Conservation (phyloP, 108 stramenopile genomes). For the Schizochytrium sp. region DNA sequence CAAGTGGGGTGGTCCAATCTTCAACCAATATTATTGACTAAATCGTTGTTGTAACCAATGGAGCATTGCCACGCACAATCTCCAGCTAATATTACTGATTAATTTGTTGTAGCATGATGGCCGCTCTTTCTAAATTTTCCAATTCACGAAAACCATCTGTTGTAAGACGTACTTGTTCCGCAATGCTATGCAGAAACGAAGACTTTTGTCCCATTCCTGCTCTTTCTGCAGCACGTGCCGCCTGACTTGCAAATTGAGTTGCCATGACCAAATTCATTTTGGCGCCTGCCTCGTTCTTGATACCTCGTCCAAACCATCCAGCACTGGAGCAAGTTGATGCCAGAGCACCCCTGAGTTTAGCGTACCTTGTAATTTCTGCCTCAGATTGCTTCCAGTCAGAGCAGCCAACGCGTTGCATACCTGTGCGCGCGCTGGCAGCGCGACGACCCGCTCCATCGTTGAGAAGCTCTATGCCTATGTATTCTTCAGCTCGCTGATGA, state of each 20-base stretch:
- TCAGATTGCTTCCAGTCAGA: slow-evolving; percentile 1
- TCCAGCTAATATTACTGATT: not conserved
- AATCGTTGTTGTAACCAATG: not conserved
- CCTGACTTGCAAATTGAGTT: not conserved
- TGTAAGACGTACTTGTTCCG: not conserved
- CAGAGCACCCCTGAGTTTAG: not conserved
- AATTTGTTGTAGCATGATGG: not conserved
- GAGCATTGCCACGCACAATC: not conserved
- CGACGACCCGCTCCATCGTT: slow-evolving; percentile 1
- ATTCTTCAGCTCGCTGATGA: not conserved
- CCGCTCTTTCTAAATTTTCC: not conserved
- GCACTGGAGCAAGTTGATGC: not conserved
- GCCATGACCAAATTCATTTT: not conserved
- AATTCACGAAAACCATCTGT: not conserved
- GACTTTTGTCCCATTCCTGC: not conserved
- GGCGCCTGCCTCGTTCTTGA: slow-evolving; percentile 22
- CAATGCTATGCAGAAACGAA: not conserved
- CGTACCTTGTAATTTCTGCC: not conserved
- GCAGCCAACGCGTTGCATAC: not conserved
- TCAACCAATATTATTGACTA: not conserved
- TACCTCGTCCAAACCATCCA: slow-evolving; percentile 3
- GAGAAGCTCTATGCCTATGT: not conserved
- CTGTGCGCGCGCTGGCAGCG: not conserved
- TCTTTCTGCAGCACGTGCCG: not conserved
- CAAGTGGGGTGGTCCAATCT: not conserved